Base-by-base conservation (phyloP, 1,284 basidiomycete genomes). In the Porogramme epimiltina region DNA sequence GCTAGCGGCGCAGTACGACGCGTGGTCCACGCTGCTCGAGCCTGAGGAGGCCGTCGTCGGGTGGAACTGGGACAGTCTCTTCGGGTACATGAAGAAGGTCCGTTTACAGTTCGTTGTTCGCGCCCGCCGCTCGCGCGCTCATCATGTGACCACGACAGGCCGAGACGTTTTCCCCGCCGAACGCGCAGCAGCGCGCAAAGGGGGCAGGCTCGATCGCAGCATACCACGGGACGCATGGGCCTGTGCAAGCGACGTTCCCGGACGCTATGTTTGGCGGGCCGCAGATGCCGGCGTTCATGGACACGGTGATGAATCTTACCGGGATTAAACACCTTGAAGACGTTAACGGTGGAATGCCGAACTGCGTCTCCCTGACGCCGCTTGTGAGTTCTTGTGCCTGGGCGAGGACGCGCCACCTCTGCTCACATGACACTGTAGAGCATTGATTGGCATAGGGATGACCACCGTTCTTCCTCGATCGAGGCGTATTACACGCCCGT, bases 21-120 rank as follows among this genome's bases (percentile, higher is more conserved):
- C 79, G 0, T 77, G 79, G 72, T 73, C 74, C 0, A 64, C 64
- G 1, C 68, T 86, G n/a, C 71, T 84, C 1, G 78, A 79, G 50
- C 64, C 73, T 4, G 68, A 71, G 4, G 80, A 82, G 52, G 70
- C 73, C 1, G 65, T 60, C 40, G 70, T 77, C 8, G 78, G 78
- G 6, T 87, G 84, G 82, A 78, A 78, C 54, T 87, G 82, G 82
- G 62, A 75, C 24, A 73, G 74, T 9, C 61, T 86, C 37, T 77
- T 75, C 56, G 60, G 47, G 2, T 83, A 71, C 60, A 78, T 79
- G 75, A 73, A 73, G 54, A 77, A 76, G 66, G 70, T 70, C 22
- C n/a, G 59, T 19, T 18, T 13, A 18, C 34, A 9, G 13, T 9
- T 37, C 5, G 28, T 10, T 34, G 5, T 16, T 37, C 34, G n/a